Conservation (phyloP, 306 rosid genomes). For the Acacia crassicarpa region DNA sequence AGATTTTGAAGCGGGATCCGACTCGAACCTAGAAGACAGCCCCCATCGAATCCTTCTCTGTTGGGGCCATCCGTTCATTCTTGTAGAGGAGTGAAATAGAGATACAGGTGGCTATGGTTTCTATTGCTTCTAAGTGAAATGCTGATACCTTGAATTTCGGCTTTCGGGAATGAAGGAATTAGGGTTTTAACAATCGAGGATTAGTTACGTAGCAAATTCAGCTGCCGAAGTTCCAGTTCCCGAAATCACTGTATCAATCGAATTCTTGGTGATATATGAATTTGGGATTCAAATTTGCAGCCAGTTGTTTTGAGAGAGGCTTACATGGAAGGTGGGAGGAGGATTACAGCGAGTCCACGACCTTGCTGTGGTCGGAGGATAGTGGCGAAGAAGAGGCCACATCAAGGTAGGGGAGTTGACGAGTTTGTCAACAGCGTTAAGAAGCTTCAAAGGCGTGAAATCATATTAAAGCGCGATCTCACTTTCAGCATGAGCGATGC, state of each 20-base stretch:
- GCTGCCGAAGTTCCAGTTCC: background rate
- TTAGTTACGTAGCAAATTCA: background rate
- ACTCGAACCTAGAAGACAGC: background rate
- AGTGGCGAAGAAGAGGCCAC: slow-evolving; percentile 36
- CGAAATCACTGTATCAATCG: background rate
- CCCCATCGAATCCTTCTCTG: background rate
- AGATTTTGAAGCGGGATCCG: slow-evolving; percentile 6
- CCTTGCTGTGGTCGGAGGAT: slow-evolving; percentile 43
- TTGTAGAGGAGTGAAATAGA: background rate
- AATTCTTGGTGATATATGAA: background rate
- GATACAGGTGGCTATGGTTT: background rate
- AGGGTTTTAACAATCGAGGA: slow-evolving; percentile 1
- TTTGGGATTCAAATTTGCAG: background rate
- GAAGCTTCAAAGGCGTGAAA: slow-evolving; percentile 49
- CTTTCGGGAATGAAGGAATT: background rate
- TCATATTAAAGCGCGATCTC: slow-evolving; percentile 36
- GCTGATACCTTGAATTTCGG: background rate
- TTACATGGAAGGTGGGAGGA: slow-evolving; percentile 34
- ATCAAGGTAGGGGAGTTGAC: slow-evolving; percentile 24
- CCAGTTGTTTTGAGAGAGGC: background rate
- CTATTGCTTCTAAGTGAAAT: background rate
- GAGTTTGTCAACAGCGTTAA: slow-evolving; percentile 42
- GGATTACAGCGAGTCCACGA: slow-evolving; percentile 42
- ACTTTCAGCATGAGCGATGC: slow-evolving; percentile 38
- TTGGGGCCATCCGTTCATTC: no score